Evolutionary conservation across 768 basidiomycete species (phyloP), one percentile per base, ranked within the genome.

Genomic region (Kwoniella bestiolae): DNA sequence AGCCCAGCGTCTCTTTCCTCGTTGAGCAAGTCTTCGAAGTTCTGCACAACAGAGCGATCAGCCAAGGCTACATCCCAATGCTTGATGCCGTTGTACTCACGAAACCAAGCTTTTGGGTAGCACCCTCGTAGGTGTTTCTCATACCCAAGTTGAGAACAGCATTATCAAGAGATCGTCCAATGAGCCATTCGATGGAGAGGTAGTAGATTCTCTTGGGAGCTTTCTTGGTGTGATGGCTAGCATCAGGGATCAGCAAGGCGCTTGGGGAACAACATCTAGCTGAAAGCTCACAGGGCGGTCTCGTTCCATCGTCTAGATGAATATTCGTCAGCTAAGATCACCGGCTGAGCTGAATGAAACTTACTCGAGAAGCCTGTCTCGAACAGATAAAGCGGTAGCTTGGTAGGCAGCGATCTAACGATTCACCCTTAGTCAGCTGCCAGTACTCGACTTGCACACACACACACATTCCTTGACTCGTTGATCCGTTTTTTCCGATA

Each of bases 1-100:
- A 97, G 86, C 7, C 87, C 95, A 1, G 95, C 94, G 76, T 99
- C 96, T 53, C 94, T 89, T 80, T 98, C 95, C 75, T 89, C 84
- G 50, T 89, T 90, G 56, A 96, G 83, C 49, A 94, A 82, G 73
- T 94, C 92, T 80, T 94, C 92, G 67, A 94, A 86, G 77, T 84
- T 87, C 77, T 80, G 51, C 3, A 41, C 18, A 41, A 41, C 38
- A 41, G 38, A 29, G 5, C 6, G 16, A 25, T 26, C 16, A 5
- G 21, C 55, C 51, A 51, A 28, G 18, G 14, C 4, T 23, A 47
- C 29, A n/a, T 8, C 21, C 14, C 3, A 18, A 26, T 8, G 23
- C 23, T 14, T 32, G 2, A 9, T 21, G 28, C 28, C 5, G 41
- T 11, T 25, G 8, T 3, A 73, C 76, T 63, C 41, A 77, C 76